Percentiles rank a stretch among this genome's conserved stretches.
Conservation (phyloP, 192 early-diverging fungal species). For the Backusella parvicylindrica region DNA sequence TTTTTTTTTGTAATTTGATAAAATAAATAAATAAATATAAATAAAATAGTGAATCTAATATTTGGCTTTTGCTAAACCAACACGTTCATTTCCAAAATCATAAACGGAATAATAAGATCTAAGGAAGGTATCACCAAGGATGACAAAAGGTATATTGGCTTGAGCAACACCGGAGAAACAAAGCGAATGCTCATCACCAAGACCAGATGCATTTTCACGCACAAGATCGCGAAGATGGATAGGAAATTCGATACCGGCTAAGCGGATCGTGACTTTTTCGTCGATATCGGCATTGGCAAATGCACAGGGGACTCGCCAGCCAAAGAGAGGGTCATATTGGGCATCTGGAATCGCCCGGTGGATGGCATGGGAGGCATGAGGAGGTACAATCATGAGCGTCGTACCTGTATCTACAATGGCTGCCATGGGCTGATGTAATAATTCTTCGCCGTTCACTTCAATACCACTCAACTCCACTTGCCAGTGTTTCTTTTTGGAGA, state of each 20-base stretch:
- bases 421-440: neutral
- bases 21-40: neutral
- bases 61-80: slow-evolving; percentile 42
- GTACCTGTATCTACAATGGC: slow-evolving; percentile 61
- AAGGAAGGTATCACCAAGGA: slow-evolving; percentile 48
- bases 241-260: slow-evolving; percentile 23
- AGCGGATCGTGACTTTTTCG: slow-evolving; percentile 18
- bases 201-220: slow-evolving; percentile 22
- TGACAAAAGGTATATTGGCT: slow-evolving; percentile 10
- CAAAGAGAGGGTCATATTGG: slow-evolving; percentile 1
- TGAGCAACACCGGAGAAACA: slow-evolving; percentile 35
- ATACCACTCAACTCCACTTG: slow-evolving; percentile 37
- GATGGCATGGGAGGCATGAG: slow-evolving; percentile 28
- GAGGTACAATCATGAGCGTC: slow-evolving; percentile 46
- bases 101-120: slow-evolving; percentile 48
- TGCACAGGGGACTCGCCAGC: slow-evolving; percentile 44
- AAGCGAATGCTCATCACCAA: neutral
- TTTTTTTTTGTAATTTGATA: neutral
- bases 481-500: slow-evolving; percentile 61
- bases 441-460: slow-evolving; percentile 24
- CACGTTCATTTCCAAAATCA: slow-evolving; percentile 40
- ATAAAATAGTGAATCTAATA: neutral
- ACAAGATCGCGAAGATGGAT: slow-evolving; percentile 32
- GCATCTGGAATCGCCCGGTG: slow-evolving; percentile 43
- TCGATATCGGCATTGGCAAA: neutral